Evolutionary conservation across 306 rosid species (phyloP).

Genomic region (Casuarina glauca): DNA sequence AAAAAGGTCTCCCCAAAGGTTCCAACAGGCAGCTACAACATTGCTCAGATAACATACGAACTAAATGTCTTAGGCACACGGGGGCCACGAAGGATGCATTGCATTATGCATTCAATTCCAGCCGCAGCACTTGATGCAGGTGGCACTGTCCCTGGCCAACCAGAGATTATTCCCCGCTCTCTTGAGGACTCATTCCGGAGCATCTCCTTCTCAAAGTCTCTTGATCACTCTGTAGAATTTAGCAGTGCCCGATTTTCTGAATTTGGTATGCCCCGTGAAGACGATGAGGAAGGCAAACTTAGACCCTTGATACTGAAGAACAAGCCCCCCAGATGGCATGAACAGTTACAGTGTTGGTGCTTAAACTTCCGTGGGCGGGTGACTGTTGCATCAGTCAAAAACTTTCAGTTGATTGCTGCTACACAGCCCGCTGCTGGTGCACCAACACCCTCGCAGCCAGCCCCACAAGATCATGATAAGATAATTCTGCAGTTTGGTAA

Average conservation of each 20-base stretch:
- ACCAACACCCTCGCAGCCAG: slow-evolving; percentile 65
- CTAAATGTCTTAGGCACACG: slow-evolving; percentile 88
- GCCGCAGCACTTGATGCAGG: slow-evolving; percentile 69
- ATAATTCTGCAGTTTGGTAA: slow-evolving; percentile 84
- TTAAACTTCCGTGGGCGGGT: slow-evolving; percentile 85
- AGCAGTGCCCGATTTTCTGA: slow-evolving; percentile 80
- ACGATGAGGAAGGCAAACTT: slow-evolving; percentile 50
- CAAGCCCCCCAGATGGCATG: slow-evolving; percentile 94
- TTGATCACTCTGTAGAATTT: slow-evolving; percentile 69
- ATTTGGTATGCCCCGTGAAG: slow-evolving; percentile 45
- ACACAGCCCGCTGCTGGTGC: slow-evolving; percentile 63
- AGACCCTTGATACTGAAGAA: slow-evolving; percentile 78
- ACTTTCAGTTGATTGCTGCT: slow-evolving; percentile 83
- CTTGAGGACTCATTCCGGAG: slow-evolving; percentile 76
- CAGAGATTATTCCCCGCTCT: slow-evolving; percentile 63
- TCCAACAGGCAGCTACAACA: slow-evolving; percentile 84
- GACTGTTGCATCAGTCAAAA: slow-evolving; percentile 80
- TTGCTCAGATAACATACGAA: slow-evolving; percentile 91
- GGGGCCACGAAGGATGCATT: slow-evolving; percentile 95
- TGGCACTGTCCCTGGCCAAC: slow-evolving; percentile 74
- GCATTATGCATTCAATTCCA: slow-evolving; percentile 88
- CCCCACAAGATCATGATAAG: slow-evolving; percentile 71
- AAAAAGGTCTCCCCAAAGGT: slow-evolving; percentile 90
- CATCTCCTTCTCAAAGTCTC: slow-evolving; percentile 70
- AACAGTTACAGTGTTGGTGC: slow-evolving; percentile 88